Conservation (phyloP, 2,329 filamentous ascomycete genomes). For the Harringtonia aguacate region DNA sequence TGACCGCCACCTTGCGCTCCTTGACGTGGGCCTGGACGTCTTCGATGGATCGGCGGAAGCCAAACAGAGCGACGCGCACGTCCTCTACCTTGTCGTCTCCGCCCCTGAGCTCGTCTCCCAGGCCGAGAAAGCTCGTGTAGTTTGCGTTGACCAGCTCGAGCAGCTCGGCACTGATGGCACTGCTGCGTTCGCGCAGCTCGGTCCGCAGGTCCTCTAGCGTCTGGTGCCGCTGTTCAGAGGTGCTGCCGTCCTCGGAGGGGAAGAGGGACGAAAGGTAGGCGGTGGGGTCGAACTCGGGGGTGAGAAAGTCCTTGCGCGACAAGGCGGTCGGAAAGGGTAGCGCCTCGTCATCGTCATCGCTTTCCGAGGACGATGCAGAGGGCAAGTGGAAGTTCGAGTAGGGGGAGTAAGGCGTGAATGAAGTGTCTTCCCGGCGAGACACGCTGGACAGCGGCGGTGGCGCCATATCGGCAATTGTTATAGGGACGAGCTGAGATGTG, state of each 20-base stretch:
- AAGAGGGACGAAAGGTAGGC: constrained; percentile 54
- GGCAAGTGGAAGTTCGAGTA: constrained; percentile 30
- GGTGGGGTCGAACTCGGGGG: constrained; percentile 65
- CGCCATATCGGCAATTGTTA: constrained; percentile 1
- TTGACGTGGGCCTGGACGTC: constrained; percentile 58
- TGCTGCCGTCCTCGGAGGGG: constrained; percentile 17
- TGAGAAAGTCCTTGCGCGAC: constrained; percentile 71
- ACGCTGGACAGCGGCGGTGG: constrained; percentile 9
- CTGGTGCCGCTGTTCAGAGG: constrained; percentile 73
- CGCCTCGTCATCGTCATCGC: constrained; percentile 49
- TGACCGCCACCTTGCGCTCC: constrained; percentile 52
- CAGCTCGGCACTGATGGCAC: constrained; percentile 73
- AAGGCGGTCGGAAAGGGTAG: constrained; percentile 86
- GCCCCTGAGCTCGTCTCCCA: constrained; percentile 72
- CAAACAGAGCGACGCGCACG: constrained; percentile 74
- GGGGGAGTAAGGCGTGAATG: constrained; percentile 17
- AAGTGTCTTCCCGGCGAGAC: constrained; percentile 8
- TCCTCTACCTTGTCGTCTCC: constrained; percentile 90
- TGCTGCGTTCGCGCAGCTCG: constrained; percentile 72
- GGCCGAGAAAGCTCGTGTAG: constrained; percentile 79
- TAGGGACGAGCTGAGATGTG: background rate
- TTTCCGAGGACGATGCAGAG: constrained; percentile 25
- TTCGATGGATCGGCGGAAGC: constrained; percentile 74
- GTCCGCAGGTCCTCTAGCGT: constrained; percentile 86
- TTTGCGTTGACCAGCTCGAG: constrained; percentile 92